These are phyloP conservation scores for Arthroderma sp. DNA, from an alignment of 2,329 filamentous ascomycete species.

Conservation along the genomic window DNA sequence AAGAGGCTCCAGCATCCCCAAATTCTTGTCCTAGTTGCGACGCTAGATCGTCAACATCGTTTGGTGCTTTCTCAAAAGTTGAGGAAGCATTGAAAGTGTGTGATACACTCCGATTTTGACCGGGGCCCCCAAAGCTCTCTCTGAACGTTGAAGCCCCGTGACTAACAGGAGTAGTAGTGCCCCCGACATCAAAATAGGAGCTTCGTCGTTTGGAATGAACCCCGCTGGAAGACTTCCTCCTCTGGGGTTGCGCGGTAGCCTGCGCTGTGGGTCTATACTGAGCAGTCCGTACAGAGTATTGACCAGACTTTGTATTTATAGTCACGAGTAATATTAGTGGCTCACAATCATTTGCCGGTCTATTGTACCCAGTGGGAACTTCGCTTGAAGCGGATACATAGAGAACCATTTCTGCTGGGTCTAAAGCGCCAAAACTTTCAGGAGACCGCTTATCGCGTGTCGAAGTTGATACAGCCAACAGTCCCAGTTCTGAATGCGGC, in stretches of 20 bases:
- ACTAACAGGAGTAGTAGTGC: slow-evolving; percentile 58
- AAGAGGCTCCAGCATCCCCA: slow-evolving; percentile 39
- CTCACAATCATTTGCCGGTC: slow-evolving; percentile 26
- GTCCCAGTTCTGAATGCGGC: slow-evolving; percentile 70
- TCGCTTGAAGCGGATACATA: slow-evolving; percentile 62
- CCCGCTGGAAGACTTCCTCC: slow-evolving; percentile 41
- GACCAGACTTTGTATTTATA: slow-evolving; percentile 59
- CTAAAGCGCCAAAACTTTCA: slow-evolving; percentile 45
- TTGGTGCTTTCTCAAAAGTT: slow-evolving; percentile 43
- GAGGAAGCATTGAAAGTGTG: slow-evolving; percentile 18
- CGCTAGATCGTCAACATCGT: slow-evolving; percentile 46
- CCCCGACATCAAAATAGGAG: slow-evolving; percentile 54
- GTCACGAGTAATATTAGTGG: slow-evolving; percentile 66
- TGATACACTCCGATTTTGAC: slow-evolving; percentile 31
- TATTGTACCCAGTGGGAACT: slow-evolving; percentile 4
- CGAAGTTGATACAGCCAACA: slow-evolving; percentile 52
- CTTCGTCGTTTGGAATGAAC: slow-evolving; percentile 53
- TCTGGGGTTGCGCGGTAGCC: slow-evolving; percentile 27
- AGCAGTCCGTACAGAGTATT: slow-evolving; percentile 75
- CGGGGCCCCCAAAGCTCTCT: slow-evolving; percentile 58
- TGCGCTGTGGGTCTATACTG: slow-evolving; percentile 59
- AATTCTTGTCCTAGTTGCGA: slow-evolving; percentile 59
- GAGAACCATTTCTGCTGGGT: slow-evolving; percentile 67
- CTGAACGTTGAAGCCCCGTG: slow-evolving; percentile 50
- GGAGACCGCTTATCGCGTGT: slow-evolving; percentile 17